These are phyloP conservation scores for Didymella pomorum DNA, from an alignment of 2,329 filamentous ascomycete species.

Conservation along the genomic window DNA sequence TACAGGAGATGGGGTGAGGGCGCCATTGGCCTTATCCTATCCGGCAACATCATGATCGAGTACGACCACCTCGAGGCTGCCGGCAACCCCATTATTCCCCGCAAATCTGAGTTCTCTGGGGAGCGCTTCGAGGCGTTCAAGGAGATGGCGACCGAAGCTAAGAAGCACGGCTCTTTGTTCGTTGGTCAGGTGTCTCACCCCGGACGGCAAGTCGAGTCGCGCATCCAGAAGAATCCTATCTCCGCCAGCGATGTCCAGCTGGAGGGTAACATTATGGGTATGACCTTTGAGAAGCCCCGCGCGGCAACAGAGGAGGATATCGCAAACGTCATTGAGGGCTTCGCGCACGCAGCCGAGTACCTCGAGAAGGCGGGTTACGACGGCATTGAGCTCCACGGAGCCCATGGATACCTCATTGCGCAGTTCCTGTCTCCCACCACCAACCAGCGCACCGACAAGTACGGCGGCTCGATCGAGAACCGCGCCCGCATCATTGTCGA, in stretches of 20 bases:
- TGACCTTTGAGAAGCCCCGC: constrained; percentile 62
- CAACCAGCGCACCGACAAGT: constrained; percentile 55
- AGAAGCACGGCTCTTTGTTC: constrained; percentile 66
- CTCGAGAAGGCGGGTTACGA: constrained; percentile 68
- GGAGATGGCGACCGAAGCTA: constrained; percentile 62
- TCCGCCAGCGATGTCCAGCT: constrained; percentile 58
- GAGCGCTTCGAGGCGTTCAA: constrained; percentile 68
- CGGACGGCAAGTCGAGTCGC: constrained; percentile 61
- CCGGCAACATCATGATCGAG: constrained; percentile 71
- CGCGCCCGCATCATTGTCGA: constrained; percentile 54
- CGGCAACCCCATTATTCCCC: constrained; percentile 69
- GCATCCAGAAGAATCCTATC: constrained; percentile 59
- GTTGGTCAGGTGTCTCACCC: constrained; percentile 70
- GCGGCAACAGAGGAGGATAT: constrained; percentile 65
- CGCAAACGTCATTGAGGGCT: constrained; percentile 63
- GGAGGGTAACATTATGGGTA: constrained; percentile 50
- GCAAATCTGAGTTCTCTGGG: constrained; percentile 60
- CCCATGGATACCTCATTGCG: constrained; percentile 56
- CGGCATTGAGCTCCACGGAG: constrained; percentile 58
- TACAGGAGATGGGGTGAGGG: constrained; percentile 62
- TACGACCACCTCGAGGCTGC: constrained; percentile 65
- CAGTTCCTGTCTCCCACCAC: constrained; percentile 56
- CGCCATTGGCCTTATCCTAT: constrained; percentile 60
- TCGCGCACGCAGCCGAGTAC: constrained; percentile 69
- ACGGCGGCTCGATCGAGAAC: constrained; percentile 55